These are phyloP conservation scores for Quercus gilva DNA, from an alignment of 306 rosid species.

Conservation along the genomic window DNA sequence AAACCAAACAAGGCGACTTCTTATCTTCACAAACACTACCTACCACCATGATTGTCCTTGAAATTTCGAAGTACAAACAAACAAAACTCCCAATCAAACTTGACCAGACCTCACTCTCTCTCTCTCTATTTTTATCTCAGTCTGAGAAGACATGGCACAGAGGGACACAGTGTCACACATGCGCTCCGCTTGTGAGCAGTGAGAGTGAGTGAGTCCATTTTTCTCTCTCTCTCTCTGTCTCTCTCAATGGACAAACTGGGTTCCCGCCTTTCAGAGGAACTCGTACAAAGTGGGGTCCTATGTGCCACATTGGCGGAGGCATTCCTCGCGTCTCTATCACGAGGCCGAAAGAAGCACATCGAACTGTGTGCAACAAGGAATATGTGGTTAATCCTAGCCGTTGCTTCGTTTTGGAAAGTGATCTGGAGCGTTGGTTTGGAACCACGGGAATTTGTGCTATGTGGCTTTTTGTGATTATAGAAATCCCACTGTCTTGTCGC, in stretches of 20 bases:
- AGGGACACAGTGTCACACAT: too few species aligned
- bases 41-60: not conserved
- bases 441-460: conserved; percentile 46
- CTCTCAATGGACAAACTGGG: conserved; percentile 51
- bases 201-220: not conserved
- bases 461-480: conserved; percentile 11
- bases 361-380: conserved; percentile 44
- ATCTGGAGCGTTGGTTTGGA: conserved; percentile 18
- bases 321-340: conserved; percentile 28
- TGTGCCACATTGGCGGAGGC: conserved; percentile 23
- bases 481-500: not conserved
- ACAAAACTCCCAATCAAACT: not conserved
- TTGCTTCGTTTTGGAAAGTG: not conserved
- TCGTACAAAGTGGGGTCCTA: conserved; percentile 54
- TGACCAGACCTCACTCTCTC: not conserved
- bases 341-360: conserved; percentile 63
- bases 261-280: conserved; percentile 80
- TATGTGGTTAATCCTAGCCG: conserved; percentile 14
- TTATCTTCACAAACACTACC: conserved; percentile 16
- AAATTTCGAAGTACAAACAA: not conserved
- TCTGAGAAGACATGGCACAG: not conserved
- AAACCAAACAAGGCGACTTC: conserved; percentile 8
- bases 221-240: not conserved
- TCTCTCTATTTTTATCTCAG: not conserved
- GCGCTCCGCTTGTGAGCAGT: not conserved